phyloP scores from a whole-genome alignment of 106 monocot genomes.

The Allium cepa region DNA sequence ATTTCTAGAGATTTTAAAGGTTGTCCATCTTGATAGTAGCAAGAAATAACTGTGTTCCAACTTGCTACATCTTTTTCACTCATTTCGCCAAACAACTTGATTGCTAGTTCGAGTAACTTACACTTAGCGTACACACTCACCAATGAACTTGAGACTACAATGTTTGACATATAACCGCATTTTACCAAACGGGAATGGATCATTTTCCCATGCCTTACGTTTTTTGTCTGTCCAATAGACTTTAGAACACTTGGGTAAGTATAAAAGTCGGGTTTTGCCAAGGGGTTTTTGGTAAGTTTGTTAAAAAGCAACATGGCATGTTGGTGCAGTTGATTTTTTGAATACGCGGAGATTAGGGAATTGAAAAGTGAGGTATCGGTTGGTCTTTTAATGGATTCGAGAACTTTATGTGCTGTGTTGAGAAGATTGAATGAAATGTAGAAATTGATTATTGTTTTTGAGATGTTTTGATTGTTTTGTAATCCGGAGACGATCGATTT shows the following conservation, averaged over 20 bases:
- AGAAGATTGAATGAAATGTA: constrained; percentile 40
- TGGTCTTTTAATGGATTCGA: constrained; percentile 16
- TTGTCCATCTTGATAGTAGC: constrained; percentile 63
- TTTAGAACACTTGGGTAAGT: constrained; percentile 66
- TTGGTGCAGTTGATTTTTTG: constrained; percentile 33
- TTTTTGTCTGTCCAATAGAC: constrained; percentile 21
- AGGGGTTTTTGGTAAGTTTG: constrained; percentile 10
- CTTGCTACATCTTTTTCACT: constrained; percentile 38
- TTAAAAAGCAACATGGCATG: constrained; percentile 30
- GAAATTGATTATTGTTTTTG: constrained; percentile 32
- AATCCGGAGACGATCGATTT: constrained; percentile 39
- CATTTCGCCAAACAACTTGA: constrained; percentile 55
- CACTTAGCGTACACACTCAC: constrained; percentile 61
- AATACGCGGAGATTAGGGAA: constrained; percentile 33
- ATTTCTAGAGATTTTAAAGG: constrained; percentile 31
- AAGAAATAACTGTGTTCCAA: constrained; percentile 72
- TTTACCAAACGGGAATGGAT: constrained; percentile 47
- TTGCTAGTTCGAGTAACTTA: constrained; percentile 18
- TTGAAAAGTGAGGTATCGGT: constrained; percentile 45
- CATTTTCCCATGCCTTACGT: constrained; percentile 13
- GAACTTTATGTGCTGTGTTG: constrained; percentile 24
- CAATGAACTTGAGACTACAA: constrained; percentile 45
- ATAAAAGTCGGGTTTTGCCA: constrained; percentile 28
- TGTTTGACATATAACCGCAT: constrained; percentile 33
- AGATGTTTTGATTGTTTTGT: constrained; percentile 9